Percentiles rank a stretch among this genome's conserved stretches.
These are phyloP conservation scores for Carex littledalei DNA, from an alignment of 176 grass and related monocot species.

Conservation along the genomic window DNA sequence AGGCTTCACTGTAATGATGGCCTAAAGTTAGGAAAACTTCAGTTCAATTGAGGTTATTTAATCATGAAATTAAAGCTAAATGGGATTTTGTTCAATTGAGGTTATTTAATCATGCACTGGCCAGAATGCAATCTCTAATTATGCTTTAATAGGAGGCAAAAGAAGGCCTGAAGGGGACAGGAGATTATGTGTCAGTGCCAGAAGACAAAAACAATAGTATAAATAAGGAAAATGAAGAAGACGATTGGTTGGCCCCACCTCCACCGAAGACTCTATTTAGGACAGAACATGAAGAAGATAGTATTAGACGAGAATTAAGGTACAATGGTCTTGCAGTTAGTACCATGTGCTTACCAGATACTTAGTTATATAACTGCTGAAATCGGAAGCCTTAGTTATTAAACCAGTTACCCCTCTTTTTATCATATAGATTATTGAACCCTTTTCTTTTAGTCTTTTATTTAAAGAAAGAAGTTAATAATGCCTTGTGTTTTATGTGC, in stretches of 20 bases:
- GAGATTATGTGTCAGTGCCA: slow-evolving; percentile 14
- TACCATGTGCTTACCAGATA: background rate
- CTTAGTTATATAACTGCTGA: background rate
- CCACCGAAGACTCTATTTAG: slow-evolving; percentile 33
- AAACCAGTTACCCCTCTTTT: background rate
- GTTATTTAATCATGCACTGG: too few relatives aligned
- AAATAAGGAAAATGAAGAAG: slow-evolving; percentile 37
- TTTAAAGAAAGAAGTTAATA: background rate
- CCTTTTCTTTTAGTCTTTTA: background rate
- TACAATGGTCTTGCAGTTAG: slow-evolving; percentile 15
- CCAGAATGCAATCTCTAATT: background rate
- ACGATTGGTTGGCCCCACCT: slow-evolving; percentile 68
- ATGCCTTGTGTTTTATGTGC: background rate
- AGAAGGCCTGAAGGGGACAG: slow-evolving; percentile 20
- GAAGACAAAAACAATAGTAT: slow-evolving; percentile 20
- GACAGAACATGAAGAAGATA: slow-evolving; percentile 18
- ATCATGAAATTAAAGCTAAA: background rate
- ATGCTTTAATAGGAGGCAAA: background rate
- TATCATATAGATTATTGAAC: background rate
- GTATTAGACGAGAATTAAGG: slow-evolving; percentile 46
- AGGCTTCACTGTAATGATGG: background rate
- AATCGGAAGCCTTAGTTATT: background rate
- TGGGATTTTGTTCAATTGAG: background rate
- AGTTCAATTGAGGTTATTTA: background rate
- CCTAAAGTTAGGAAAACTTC: background rate